Base-by-base conservation (phyloP, 306 rosid species). In the Acacia acuminata region DNA sequence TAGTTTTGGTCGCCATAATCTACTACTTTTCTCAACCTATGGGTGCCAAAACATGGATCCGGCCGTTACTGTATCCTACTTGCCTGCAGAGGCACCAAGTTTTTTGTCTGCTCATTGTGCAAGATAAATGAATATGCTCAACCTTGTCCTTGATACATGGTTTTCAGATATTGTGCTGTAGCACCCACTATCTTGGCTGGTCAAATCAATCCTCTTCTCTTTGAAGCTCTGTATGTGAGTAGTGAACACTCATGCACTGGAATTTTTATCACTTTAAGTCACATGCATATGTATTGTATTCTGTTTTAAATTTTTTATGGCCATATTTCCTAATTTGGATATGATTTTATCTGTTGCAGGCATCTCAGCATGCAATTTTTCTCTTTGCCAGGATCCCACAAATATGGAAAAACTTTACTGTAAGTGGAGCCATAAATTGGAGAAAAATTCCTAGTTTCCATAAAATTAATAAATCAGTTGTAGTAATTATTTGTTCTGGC, bases 141-240 rank as follows among this genome's bases (percentile, higher is more conserved):
- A 75, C 30, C 73, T 72, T 78, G 82, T 87, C 97, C 97, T 92
- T 96, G 89, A 91, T 76, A 60, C 40, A n/a, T 80, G 87, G 84
- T 71, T 83, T 87, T 85, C 88, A 96, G 99, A 88, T 96, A 92
- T 75, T 94, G 94, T 88, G 97, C 93, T 58, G 78, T 92, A 74
- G 98, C 98, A 65, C 99, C 98, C 65, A 94, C 98, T 30, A 71
- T 96, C 85, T 83, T 96, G 87, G 94, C 97, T 55, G 99, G 99
- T 77, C 88, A 89, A 87, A 91, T 96, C 77, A 81, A 92, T 85
- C 97, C 97, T 67, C 36, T 90, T 84, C 96, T 94, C 86, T 96
- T 96, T 85, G 99, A 96, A 87, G 94, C 96, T 86, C 78, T 96
- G 79, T 96, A 96, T 88, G 99, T 94, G 86, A 91, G 99, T 91